Evolutionary conservation across 306 rosid species (phyloP).

Genomic region (Prunus campanulata): DNA sequence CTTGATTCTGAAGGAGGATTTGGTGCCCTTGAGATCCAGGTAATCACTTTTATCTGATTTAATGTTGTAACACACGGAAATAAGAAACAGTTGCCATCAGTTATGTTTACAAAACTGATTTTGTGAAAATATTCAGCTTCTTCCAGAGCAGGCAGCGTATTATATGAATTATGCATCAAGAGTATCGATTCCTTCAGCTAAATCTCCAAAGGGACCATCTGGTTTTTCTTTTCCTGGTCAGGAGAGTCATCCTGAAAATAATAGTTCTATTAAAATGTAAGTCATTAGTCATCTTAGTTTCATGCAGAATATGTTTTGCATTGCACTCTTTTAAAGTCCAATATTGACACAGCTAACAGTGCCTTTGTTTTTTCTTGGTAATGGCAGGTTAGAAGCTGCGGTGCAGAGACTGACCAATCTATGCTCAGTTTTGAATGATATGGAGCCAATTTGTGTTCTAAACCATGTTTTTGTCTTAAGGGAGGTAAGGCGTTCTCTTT

Average conservation of each 20-base stretch:
- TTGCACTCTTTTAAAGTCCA: background rate
- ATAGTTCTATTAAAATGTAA: slow-evolving; percentile 87
- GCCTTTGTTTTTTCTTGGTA: background rate
- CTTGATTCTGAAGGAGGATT: slow-evolving; percentile 99
- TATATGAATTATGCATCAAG: slow-evolving; percentile 83
- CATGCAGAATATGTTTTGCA: background rate
- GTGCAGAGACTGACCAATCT: slow-evolving; percentile 96
- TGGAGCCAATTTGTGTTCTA: slow-evolving; percentile 97
- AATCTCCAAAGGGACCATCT: slow-evolving; percentile 80
- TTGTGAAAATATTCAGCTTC: slow-evolving; percentile 65
- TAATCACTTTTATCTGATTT: slow-evolving; percentile 31
- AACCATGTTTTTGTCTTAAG: slow-evolving; percentile 92
- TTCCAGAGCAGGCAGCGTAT: slow-evolving; percentile 95
- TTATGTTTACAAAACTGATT: slow-evolving; percentile 35
- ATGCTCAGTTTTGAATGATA: slow-evolving; percentile 94
- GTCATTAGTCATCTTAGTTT: slow-evolving; percentile 7
- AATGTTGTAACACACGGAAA: background rate
- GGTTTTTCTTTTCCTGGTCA: slow-evolving; percentile 90
- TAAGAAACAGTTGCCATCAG: slow-evolving; percentile 10
- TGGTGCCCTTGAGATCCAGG: slow-evolving; percentile 97
- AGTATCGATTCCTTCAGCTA: slow-evolving; percentile 60
- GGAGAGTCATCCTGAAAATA: slow-evolving; percentile 96
- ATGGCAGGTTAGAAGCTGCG: slow-evolving; percentile 95
- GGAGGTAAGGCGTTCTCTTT: slow-evolving; percentile 55
- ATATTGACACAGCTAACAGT: background rate